A percentile compares a stretch with the other conserved stretches of the same genome.
Conservation (phyloP, 2,329 filamentous ascomycete species). For the Trichoderma arundinaceum region DNA sequence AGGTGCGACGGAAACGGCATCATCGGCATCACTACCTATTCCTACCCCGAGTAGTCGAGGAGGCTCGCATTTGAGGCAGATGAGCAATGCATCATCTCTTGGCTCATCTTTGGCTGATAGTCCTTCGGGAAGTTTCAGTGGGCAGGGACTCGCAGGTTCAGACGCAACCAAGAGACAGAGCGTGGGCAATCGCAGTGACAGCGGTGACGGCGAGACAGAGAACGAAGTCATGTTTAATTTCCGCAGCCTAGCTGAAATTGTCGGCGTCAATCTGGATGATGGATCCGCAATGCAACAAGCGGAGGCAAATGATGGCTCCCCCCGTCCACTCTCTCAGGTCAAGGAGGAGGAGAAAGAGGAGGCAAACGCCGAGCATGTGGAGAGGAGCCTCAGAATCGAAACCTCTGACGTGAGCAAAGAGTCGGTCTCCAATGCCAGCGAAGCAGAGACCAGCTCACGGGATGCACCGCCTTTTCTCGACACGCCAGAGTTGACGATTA, state of each 20-base stretch:
- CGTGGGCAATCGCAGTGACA: constrained; percentile 53
- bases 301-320: constrained; percentile 34
- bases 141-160: constrained; percentile 42
- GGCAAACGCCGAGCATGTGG: constrained; percentile 42
- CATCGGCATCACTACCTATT: constrained; percentile 52
- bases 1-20: constrained; percentile 38
- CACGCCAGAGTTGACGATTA: constrained; percentile 55
- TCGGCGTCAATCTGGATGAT: constrained; percentile 67
- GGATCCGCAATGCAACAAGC: constrained; percentile 43
- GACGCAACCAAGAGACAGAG: constrained; percentile 57
- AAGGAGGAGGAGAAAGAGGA: constrained; percentile 48
- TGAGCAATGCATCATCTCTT: constrained; percentile 85
- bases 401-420: constrained; percentile 19
- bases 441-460: constrained; percentile 4
- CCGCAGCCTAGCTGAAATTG: constrained; percentile 81
- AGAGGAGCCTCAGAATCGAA: constrained; percentile 34
- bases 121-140: constrained; percentile 57
- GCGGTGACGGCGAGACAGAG: constrained; percentile 58
- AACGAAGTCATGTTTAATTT: constrained; percentile 90
- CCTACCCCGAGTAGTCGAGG: constrained; percentile 60
- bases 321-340: constrained; percentile 46
- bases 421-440: not conserved
- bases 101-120: constrained; percentile 78
- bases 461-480: constrained; percentile 30
- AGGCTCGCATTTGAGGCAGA: constrained; percentile 76